Evolutionary conservation across 2,329 filamentous ascomycete genomes (phyloP).

Genomic region (Elsinoe ampelina): DNA sequence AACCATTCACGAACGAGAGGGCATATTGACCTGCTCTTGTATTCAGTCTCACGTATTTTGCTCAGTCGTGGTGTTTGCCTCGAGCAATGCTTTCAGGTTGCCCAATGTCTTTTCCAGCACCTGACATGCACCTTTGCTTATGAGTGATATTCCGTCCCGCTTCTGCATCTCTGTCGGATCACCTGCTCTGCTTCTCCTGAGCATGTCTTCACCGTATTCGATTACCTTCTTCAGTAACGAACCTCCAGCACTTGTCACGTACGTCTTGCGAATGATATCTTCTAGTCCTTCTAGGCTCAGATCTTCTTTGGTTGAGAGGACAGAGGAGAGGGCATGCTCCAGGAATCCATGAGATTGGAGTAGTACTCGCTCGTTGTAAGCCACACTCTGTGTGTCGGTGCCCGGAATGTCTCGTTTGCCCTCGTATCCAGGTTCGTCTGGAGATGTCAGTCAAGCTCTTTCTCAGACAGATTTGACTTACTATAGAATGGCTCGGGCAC

Average conservation of each 20-base stretch:
- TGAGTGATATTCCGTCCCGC: slow-evolving; percentile 36
- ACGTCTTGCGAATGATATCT: slow-evolving; percentile 46
- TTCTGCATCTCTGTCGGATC: slow-evolving; percentile 23
- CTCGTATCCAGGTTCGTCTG: slow-evolving; percentile 54
- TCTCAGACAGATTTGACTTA: slow-evolving; percentile 22
- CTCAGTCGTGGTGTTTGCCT: background rate
- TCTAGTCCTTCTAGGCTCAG: slow-evolving; percentile 35
- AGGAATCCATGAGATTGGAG: slow-evolving; percentile 44
- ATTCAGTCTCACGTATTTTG: background rate
- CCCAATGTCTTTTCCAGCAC: slow-evolving; percentile 11
- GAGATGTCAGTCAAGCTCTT: background rate
- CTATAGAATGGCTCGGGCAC: slow-evolving; percentile 54
- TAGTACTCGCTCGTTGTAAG: slow-evolving; percentile 48
- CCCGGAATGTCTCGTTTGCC: slow-evolving; percentile 34
- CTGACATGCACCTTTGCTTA: slow-evolving; percentile 39
- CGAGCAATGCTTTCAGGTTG: background rate
- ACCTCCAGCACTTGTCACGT: slow-evolving; percentile 30
- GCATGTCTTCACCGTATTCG: slow-evolving; percentile 29
- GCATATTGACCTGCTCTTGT: no score
- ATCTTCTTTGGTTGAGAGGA: background rate
- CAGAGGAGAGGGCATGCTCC: slow-evolving; percentile 21
- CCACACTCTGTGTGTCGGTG: slow-evolving; percentile 36
- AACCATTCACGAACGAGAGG: no score
- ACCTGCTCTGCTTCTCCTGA: slow-evolving; percentile 32
- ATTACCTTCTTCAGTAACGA: slow-evolving; percentile 37